Evolutionary conservation across 257 asterid genomes (phyloP).

Genomic region (Solanum neorickii): DNA sequence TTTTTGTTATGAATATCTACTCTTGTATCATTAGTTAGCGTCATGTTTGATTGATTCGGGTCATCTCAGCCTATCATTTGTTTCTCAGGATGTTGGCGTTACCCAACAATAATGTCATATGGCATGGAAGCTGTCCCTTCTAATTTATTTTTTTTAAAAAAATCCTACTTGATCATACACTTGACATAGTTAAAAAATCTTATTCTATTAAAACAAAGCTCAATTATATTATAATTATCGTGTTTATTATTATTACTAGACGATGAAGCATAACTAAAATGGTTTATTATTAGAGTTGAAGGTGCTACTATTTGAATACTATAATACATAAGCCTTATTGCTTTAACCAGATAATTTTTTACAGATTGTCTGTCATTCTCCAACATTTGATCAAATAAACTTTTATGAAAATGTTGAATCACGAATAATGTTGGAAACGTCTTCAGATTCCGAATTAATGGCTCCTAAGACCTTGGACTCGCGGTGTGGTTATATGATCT

Average conservation of each 20-base stretch:
- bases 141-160: too few relatives aligned
- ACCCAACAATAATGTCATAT: background rate
- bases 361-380: background rate
- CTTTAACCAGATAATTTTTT: background rate
- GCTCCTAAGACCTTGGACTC: conserved; percentile 19
- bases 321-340: background rate
- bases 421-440: background rate
- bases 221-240: background rate
- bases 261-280: background rate
- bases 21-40: too few relatives aligned
- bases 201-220: background rate
- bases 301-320: background rate
- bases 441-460: background rate
- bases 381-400: background rate
- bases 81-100: background rate
- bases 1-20: background rate
- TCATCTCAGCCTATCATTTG: background rate
- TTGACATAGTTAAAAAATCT: too few relatives aligned
- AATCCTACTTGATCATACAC: too few relatives aligned
- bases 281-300: background rate
- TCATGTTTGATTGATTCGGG: too few relatives aligned
- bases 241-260: background rate
- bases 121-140: background rate
- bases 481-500: conserved; percentile 13
- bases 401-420: background rate